These are phyloP conservation scores for Linnemannia elongata DNA, from an alignment of 192 early-diverging fungal genomes.

Conservation along the genomic window DNA sequence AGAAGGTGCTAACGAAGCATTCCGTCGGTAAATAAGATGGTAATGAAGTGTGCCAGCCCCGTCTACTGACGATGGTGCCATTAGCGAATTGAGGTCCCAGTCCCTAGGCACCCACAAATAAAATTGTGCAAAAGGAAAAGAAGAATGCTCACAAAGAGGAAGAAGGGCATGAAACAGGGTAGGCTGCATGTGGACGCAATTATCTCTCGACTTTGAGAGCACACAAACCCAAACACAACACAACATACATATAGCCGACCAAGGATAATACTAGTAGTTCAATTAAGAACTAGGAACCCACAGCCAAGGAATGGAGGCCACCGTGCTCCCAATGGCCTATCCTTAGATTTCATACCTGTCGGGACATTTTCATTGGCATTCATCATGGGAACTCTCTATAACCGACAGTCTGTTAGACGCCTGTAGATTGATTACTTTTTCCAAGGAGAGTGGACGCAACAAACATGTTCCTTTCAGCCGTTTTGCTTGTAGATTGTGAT, in stretches of 20 bases:
- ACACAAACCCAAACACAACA: not conserved
- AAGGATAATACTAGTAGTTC: not conserved
- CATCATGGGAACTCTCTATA: not conserved
- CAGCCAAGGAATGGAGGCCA: not conserved
- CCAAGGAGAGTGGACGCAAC: too few relatives aligned
- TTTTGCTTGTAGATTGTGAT: too few relatives aligned
- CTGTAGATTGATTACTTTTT: not conserved
- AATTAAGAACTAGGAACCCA: not conserved
- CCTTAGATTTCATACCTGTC: not conserved
- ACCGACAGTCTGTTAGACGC: not conserved
- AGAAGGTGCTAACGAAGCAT: too few relatives aligned
- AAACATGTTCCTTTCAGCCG: too few relatives aligned
- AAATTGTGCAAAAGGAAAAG: not conserved
- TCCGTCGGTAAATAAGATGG: too few relatives aligned
- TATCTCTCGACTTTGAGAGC: not conserved
- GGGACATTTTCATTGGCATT: not conserved
- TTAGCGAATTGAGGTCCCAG: not conserved
- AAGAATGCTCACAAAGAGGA: not conserved
- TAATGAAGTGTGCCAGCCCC: too few relatives aligned
- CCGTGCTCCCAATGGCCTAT: not conserved
- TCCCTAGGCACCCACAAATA: not conserved
- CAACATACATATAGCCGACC: not conserved
- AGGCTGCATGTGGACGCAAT: not conserved
- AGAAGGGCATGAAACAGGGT: not conserved
- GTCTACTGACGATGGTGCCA: not conserved